Base-by-base conservation (phyloP, 768 basidiomycete species). In the Kwoniella mangroviensis region DNA sequence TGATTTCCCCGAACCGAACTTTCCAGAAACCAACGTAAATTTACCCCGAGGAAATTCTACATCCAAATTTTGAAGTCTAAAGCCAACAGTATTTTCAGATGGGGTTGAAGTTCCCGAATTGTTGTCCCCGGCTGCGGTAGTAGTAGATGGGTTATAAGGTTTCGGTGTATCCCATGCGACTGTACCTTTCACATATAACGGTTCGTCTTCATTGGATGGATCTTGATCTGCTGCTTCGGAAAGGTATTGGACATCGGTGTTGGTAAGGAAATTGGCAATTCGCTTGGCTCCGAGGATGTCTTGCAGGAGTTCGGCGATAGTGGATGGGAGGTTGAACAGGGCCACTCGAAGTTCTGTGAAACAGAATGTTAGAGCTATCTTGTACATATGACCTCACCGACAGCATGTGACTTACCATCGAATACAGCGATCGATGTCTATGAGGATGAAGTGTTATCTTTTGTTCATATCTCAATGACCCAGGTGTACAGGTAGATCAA, bases 1-100 rank as follows among this genome's bases (percentile, higher is more conserved):
- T 1, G 78, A 75, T 70, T 80, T 82, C n/a, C 81, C 81, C 2
- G 72, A 71, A 0, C 81, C 81, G 43, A 82, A 76, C 19, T 67
- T 67, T 4, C 81, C 81, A 21, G 81, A 76, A 5, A 82, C 67
- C 9, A 82, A 49, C 0, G 79, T 75, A 11, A 82, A 62, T 49
- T 75, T 15, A 1, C 77, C 78, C 17, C 69, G 24, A 1, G 76
- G 76, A 58, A 82, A 82, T 7, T 63, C 19, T 3, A 82, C 22
- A 63, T 82, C 71, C 40, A 82, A 26, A 54, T 79, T 65, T 13
- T 67, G 63, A 10, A 82, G 62, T 19, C 42, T 42, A 68, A 82
- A 82, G 7, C 34, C 59, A n/a, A 61, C 22, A 9, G 43, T 65
- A 22, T n/a, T 42, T 15, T 22, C 22, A 4, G 45, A 24, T 9